Evolutionary conservation across 2,329 filamentous ascomycete genomes (phyloP).

Genomic region (Colletotrichum zoysiae): DNA sequence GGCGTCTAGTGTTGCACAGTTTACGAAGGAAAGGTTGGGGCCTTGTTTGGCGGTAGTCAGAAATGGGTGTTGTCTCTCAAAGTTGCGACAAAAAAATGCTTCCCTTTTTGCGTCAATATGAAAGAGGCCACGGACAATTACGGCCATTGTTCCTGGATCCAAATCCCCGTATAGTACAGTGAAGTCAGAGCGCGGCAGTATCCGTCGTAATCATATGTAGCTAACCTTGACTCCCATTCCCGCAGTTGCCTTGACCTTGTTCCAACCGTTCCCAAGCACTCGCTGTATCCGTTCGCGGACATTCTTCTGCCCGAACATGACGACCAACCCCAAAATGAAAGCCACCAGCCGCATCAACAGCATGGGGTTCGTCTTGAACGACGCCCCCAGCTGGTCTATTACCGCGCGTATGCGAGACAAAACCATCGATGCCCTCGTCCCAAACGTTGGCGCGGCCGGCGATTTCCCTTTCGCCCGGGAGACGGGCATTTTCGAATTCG

Average conservation of each 20-base stretch:
- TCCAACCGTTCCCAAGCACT: slow-evolving; percentile 78
- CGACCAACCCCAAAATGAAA: slow-evolving; percentile 82
- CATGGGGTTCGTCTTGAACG: slow-evolving; percentile 68
- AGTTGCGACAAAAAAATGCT: slow-evolving; percentile 13
- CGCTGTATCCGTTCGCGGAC: slow-evolving; percentile 80
- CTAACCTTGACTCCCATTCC: slow-evolving; percentile 98
- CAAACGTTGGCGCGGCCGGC: slow-evolving; percentile 54
- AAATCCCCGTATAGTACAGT: slow-evolving; percentile 43
- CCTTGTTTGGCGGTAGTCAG: slow-evolving; percentile 2
- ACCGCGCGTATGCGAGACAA: slow-evolving; percentile 64
- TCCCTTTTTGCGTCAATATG: slow-evolving; percentile 6
- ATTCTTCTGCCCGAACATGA: slow-evolving; percentile 81
- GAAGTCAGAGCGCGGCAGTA: slow-evolving; percentile 40
- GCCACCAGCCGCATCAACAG: slow-evolving; percentile 74
- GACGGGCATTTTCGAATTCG: slow-evolving; percentile 45
- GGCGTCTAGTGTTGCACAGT: slow-evolving; percentile 16
- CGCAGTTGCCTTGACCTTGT: slow-evolving; percentile 84
- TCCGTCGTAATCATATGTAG: slow-evolving; percentile 76
- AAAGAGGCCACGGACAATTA: slow-evolving; percentile 19
- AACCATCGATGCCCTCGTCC: slow-evolving; percentile 64
- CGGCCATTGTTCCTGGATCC: slow-evolving; percentile 25
- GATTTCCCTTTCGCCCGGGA: slow-evolving; percentile 50
- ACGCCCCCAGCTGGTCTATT: slow-evolving; percentile 63
- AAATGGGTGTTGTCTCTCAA: slow-evolving; percentile 15
- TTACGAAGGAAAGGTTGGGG: slow-evolving; percentile 3